Percentiles rank a stretch among this genome's conserved stretches.
These are phyloP conservation scores for Paraurostyla sp. DNA, from an alignment of 73 alveolate genomes.

Conservation along the genomic window DNA sequence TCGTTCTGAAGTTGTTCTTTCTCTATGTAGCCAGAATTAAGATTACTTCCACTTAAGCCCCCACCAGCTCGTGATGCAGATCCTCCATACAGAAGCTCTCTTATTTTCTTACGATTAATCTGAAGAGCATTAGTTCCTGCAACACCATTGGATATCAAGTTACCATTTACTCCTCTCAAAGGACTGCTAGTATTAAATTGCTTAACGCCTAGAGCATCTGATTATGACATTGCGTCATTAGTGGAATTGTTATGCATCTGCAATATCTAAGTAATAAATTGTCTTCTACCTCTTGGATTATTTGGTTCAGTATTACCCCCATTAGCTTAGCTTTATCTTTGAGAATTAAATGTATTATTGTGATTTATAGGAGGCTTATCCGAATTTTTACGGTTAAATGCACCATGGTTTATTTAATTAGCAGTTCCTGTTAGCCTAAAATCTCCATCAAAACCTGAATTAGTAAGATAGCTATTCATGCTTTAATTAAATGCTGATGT, in stretches of 20 bases:
- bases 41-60: neutral
- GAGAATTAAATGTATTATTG: neutral
- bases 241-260: neutral
- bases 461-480: neutral
- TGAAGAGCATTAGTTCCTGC: neutral
- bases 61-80: constrained; percentile 41
- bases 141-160: too few relatives aligned
- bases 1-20: constrained; percentile 68
- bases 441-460: neutral
- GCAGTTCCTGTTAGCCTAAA: neutral
- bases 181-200: neutral
- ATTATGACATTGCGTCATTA: neutral
- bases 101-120: constrained; percentile 1
- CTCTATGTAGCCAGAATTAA: constrained; percentile 15
- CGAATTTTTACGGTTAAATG: constrained; percentile 14
- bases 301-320: too few relatives aligned
- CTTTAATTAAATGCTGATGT: neutral
- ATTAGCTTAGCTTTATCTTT: neutral
- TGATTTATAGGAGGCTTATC: constrained; percentile 41
- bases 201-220: neutral
- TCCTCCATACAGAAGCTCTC: constrained; percentile 29
- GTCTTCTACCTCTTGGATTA: neutral
- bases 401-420: too few relatives aligned
- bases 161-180: too few relatives aligned
- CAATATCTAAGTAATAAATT: neutral